These are phyloP conservation scores for Escovopsis sp. DNA, from an alignment of 2,329 filamentous ascomycete species.

Conservation along the genomic window DNA sequence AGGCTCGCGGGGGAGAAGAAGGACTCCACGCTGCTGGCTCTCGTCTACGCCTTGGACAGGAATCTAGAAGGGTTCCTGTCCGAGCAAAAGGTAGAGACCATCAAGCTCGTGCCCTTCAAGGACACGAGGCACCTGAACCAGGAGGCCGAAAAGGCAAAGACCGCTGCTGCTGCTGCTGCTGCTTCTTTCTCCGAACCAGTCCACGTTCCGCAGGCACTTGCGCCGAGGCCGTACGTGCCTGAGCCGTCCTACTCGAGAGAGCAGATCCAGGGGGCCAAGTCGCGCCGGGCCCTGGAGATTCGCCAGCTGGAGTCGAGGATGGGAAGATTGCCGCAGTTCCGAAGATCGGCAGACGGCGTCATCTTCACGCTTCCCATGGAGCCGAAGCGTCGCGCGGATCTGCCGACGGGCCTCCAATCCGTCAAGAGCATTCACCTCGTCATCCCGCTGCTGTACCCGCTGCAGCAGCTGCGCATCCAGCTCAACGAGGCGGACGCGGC, in stretches of 20 bases:
- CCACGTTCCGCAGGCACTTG: neutral
- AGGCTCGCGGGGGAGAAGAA: constrained; percentile 40
- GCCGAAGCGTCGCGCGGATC: constrained; percentile 41
- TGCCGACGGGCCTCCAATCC: constrained; percentile 44
- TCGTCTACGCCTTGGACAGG: constrained; percentile 57
- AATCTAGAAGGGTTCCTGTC: constrained; percentile 55
- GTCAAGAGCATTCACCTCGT: constrained; percentile 51
- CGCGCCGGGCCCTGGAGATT: constrained; percentile 47
- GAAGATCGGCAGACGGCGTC: constrained; percentile 53
- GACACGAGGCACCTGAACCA: constrained; percentile 35
- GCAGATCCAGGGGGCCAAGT: constrained; percentile 46
- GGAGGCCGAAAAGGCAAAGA: constrained; percentile 4
- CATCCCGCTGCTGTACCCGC: constrained; percentile 56
- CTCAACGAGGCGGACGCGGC: constrained; percentile 46
- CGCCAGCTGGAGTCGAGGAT: constrained; percentile 63
- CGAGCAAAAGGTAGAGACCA: constrained; percentile 53
- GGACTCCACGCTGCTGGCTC: constrained; percentile 43
- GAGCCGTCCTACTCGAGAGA: constrained; percentile 38
- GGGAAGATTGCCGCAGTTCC: constrained; percentile 49
- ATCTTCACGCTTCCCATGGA: constrained; percentile 57
- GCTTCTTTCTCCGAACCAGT: neutral
- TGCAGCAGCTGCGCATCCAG: constrained; percentile 50
- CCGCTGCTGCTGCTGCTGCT: too few relatives aligned
- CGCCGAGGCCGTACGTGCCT: constrained; percentile 19
- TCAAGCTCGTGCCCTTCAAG: constrained; percentile 49